Evolutionary conservation across 1,284 basidiomycete species (phyloP).

Genomic region (Inonotus obliquus): DNA sequence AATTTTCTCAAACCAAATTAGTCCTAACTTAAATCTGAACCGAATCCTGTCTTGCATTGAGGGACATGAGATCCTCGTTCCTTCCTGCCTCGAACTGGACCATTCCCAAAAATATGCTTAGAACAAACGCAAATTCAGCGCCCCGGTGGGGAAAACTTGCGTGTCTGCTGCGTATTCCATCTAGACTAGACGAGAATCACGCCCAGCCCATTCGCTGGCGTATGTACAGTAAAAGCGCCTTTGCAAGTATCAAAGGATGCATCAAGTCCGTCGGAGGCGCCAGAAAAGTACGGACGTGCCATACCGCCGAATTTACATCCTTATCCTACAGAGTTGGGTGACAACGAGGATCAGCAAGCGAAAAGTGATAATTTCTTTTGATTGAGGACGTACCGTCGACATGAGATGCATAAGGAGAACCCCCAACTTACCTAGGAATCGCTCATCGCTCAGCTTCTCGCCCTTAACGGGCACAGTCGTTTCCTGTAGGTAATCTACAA

Average conservation of each 20-base stretch:
- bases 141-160: no score
- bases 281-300: constrained; percentile 6
- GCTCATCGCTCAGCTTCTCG: constrained; percentile 15
- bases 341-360: background rate
- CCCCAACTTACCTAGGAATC: background rate
- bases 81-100: no score
- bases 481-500: constrained; percentile 15
- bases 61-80: no score
- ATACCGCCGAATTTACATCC: background rate
- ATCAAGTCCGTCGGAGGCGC: constrained; percentile 10
- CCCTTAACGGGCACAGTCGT: constrained; percentile 17
- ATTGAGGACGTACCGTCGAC: constrained; percentile 2
- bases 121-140: no score
- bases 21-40: no score
- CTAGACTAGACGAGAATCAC: no score
- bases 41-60: no score
- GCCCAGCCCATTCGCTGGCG: background rate
- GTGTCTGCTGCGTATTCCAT: no score
- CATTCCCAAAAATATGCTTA: no score
- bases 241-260: constrained; percentile 10
- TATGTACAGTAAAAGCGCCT: background rate
- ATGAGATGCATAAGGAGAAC: constrained; percentile 5
- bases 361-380: no score
- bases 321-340: constrained; percentile 3
- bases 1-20: no score